Conservation (phyloP, 192 early-diverging fungal species). For the Mortierella antarctica region DNA sequence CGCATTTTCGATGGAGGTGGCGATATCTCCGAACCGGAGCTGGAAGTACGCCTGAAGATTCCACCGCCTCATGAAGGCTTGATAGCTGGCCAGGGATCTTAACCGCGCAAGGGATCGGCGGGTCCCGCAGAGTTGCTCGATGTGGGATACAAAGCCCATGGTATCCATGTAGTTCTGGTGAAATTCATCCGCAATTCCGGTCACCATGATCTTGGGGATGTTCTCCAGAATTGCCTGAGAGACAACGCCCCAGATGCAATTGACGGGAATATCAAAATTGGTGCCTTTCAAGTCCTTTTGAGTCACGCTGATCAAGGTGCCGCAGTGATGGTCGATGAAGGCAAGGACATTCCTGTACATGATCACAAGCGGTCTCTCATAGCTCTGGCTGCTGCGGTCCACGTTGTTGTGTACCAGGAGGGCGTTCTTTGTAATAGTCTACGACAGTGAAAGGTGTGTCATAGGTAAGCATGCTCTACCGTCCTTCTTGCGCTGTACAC, state of each 20-base stretch:
- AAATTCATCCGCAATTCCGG: slow-evolving; percentile 76
- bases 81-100: slow-evolving; percentile 59
- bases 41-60: slow-evolving; percentile 72
- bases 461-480: no score
- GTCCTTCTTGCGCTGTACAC: no score
- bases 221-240: slow-evolving; percentile 59
- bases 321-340: slow-evolving; percentile 63
- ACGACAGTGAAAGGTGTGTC: not conserved
- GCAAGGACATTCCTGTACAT: slow-evolving; percentile 69
- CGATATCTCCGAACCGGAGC: slow-evolving; percentile 65
- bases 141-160: slow-evolving; percentile 61
- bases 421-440: slow-evolving; percentile 37
- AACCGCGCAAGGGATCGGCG: slow-evolving; percentile 60
- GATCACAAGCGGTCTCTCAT: slow-evolving; percentile 48
- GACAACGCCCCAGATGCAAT: slow-evolving; percentile 70
- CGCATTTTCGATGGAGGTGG: slow-evolving; percentile 53
- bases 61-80: slow-evolving; percentile 69
- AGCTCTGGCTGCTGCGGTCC: slow-evolving; percentile 1
- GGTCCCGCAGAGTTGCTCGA: slow-evolving; percentile 60
- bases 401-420: not conserved
- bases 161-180: slow-evolving; percentile 72
- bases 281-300: slow-evolving; percentile 66
- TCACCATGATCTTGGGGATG: slow-evolving; percentile 65
- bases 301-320: slow-evolving; percentile 67
- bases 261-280: slow-evolving; percentile 69